These are phyloP conservation scores for Cladophialophora exuberans DNA, from an alignment of 2,329 filamentous ascomycete species.

Conservation along the genomic window DNA sequence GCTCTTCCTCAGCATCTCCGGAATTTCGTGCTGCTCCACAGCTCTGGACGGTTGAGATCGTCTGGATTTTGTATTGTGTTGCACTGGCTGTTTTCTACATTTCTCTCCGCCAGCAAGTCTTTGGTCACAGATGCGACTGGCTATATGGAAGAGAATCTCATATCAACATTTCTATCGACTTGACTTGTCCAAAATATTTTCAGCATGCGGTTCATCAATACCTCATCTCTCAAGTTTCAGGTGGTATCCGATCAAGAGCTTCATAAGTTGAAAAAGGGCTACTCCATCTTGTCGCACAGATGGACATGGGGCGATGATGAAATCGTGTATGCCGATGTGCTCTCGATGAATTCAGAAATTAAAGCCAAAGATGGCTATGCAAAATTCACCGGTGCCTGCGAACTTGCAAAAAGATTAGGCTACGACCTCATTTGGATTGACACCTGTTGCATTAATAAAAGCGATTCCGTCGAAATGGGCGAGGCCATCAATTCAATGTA, in stretches of 20 bases:
- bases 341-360: background rate
- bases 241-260: background rate
- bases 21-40: too few relatives aligned
- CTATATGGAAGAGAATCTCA: too few relatives aligned
- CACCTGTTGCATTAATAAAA: conserved; percentile 33
- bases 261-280: background rate
- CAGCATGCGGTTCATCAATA: background rate
- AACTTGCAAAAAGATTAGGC: background rate
- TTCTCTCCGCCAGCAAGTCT: too few relatives aligned
- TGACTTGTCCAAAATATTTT: background rate
- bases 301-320: background rate
- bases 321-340: background rate
- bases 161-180: too few relatives aligned
- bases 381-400: background rate
- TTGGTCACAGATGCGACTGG: too few relatives aligned
- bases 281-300: background rate
- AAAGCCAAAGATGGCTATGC: background rate
- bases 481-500: conserved; percentile 34
- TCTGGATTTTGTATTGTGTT: too few relatives aligned
- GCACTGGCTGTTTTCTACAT: too few relatives aligned
- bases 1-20: too few relatives aligned
- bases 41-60: too few relatives aligned
- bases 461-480: conserved; percentile 26
- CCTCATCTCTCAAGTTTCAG: background rate
- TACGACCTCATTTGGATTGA: conserved; percentile 1